Conservation (phyloP, 306 rosid species). For the Prunus salicina region DNA sequence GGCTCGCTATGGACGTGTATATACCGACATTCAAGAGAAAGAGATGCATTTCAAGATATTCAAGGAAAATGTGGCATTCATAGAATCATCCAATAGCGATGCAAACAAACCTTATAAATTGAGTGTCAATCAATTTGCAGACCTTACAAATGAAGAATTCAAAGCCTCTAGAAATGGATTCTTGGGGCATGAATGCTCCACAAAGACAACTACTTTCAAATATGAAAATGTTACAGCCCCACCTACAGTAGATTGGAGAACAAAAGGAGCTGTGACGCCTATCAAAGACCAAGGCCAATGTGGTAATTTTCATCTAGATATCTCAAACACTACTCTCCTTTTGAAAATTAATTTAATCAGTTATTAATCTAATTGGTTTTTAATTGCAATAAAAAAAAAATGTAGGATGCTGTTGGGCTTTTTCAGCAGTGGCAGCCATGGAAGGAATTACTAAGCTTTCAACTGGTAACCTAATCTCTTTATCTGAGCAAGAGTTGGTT, state of each 20-base stretch:
- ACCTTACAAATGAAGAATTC: slow-evolving; percentile 29
- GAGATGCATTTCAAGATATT: slow-evolving; percentile 27
- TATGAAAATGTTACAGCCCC: slow-evolving; percentile 31
- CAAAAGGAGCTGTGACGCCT: slow-evolving; percentile 36
- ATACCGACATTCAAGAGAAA: slow-evolving; percentile 22
- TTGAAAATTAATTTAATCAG: background rate
- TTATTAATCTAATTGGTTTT: background rate
- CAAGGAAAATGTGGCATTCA: slow-evolving; percentile 22
- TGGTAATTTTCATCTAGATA: slow-evolving; percentile 16
- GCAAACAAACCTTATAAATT: slow-evolving; percentile 24
- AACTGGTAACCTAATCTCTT: slow-evolving; percentile 28
- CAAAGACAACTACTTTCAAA: slow-evolving; percentile 32
- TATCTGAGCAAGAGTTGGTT: slow-evolving; percentile 4
- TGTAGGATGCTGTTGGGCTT: slow-evolving; percentile 41
- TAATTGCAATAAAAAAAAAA: background rate
- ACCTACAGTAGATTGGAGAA: slow-evolving; percentile 37
- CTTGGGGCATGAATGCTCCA: slow-evolving; percentile 33
- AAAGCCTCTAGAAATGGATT: no score
- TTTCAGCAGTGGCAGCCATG: slow-evolving; percentile 44
- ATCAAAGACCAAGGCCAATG: slow-evolving; percentile 40
- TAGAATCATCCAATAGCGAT: slow-evolving; percentile 21
- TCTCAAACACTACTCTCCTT: background rate
- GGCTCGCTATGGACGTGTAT: slow-evolving; percentile 8
- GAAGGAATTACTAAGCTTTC: slow-evolving; percentile 32
- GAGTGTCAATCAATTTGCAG: slow-evolving; percentile 24